Evolutionary conservation across 345 rosid species (phyloP), one percentile per base, ranked within the genome.

Genomic region (Mangifera indica): DNA sequence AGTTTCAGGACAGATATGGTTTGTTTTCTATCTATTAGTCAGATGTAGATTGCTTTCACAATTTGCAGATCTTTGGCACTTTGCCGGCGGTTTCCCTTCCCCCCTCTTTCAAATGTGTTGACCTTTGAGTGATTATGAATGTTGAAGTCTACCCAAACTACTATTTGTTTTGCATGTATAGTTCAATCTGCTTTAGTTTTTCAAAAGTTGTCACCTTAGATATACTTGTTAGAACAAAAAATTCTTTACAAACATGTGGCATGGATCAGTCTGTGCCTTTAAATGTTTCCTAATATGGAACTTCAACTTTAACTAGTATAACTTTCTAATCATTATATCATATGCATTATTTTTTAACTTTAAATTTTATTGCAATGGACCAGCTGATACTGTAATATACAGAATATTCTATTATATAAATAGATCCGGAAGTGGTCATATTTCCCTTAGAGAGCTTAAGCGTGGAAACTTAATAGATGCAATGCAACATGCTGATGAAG

Each of bases 1-100:
- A 95, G 85, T 95, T 95, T 86, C 99, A 95, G 77, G 99, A 95
- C 76, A 87, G 98, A 95, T 92, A 95, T 81, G 99, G 99, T 92
- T 76, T 12, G 97, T 91, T 61, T 71, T 74, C 1, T 59, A 58
- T 44, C 46, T 67, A 29, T 71, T 69, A 12, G 57, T 37, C 12
- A 24, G 29, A 25, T 72, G 66, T 57, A 1, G 37, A 59, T 22
- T 57, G n/a, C 13, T 48, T n/a, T 26, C 74, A 24, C 4, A 46
- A 64, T 60, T 63, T 59, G 5, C 20, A 59, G 57, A 49, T 74
- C 48, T 59, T 37, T 29, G 34, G 54, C 20, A 52, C 26, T 7
- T 52, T 53, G 5, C 49, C 11, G 32, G 44, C 53, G 20, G 22
- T 6, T 37, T 37, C 18, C 2, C 53, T 0, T 4, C 18, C 53